Percentiles rank a stretch among this genome's conserved stretches.
These are phyloP conservation scores for Elsinoe necatrix DNA, from an alignment of 2,329 filamentous ascomycete species.

Conservation along the genomic window DNA sequence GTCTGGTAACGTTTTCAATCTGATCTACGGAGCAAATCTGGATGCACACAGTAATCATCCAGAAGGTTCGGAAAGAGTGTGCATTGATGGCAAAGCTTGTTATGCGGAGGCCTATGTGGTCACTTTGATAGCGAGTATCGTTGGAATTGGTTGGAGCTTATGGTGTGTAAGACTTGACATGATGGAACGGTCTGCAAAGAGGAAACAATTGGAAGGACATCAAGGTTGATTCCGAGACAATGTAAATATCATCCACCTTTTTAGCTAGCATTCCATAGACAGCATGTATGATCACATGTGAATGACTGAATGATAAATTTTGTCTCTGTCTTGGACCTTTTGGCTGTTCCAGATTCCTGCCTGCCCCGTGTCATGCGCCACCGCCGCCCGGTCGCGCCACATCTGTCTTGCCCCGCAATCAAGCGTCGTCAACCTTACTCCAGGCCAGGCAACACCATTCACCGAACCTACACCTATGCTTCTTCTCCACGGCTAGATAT, in stretches of 20 bases:
- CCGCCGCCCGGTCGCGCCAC: neutral
- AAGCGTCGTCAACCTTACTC: slow-evolving; percentile 14
- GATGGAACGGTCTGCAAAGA: slow-evolving; percentile 21
- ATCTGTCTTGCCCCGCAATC: slow-evolving; percentile 7
- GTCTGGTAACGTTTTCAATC: slow-evolving; percentile 84
- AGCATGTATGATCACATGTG: neutral
- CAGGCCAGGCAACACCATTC: slow-evolving; percentile 15
- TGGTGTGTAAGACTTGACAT: slow-evolving; percentile 59
- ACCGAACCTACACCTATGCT: neutral
- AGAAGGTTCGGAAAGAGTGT: slow-evolving; percentile 50
- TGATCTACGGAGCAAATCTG: slow-evolving; percentile 78
- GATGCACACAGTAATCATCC: slow-evolving; percentile 62
- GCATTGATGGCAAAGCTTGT: slow-evolving; percentile 68
- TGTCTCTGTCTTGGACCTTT: neutral
- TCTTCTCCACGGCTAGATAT: neutral
- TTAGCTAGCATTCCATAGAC: neutral
- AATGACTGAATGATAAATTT: neutral
- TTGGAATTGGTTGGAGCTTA: slow-evolving; percentile 61
- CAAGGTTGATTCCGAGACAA: slow-evolving; percentile 10
- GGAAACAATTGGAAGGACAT: slow-evolving; percentile 16
- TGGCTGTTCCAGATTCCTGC: neutral
- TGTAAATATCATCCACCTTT: neutral
- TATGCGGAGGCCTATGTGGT: slow-evolving; percentile 74
- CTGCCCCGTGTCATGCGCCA: slow-evolving; percentile 3
- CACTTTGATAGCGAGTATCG: slow-evolving; percentile 62